Percentiles rank a stretch among this genome's conserved stretches.
Evolutionary conservation across 768 basidiomycete genomes (phyloP).

Genomic region (Rubroboletus satanas): DNA sequence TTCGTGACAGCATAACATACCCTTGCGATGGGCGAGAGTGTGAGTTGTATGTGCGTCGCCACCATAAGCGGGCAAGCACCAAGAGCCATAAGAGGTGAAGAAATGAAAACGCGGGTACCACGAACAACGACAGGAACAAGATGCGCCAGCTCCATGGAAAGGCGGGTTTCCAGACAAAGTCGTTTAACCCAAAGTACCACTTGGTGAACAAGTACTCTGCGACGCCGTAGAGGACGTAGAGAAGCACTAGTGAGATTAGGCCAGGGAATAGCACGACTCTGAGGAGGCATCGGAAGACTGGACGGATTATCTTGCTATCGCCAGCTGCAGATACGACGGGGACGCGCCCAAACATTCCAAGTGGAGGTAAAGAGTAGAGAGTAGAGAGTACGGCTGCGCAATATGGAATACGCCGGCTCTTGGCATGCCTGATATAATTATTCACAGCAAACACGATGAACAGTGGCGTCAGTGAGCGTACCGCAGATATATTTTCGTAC

Average conservation of each 20-base stretch:
- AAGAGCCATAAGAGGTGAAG: slow-evolving; percentile 9
- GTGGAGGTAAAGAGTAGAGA: not conserved
- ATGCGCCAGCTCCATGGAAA: slow-evolving; percentile 22
- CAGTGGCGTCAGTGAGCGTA: not conserved
- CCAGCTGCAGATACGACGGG: not conserved
- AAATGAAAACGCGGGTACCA: slow-evolving; percentile 9
- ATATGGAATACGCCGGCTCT: not conserved
- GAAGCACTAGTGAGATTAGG: not conserved
- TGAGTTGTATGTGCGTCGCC: not conserved
- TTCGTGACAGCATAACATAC: slow-evolving; percentile 10
- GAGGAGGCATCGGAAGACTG: not conserved
- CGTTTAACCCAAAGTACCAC: slow-evolving; percentile 3
- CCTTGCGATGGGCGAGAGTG: not conserved
- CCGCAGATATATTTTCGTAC: not conserved
- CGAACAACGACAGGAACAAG: slow-evolving; percentile 10
- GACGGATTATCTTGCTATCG: not conserved
- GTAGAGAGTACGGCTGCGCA: not conserved
- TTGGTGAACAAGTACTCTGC: slow-evolving; percentile 8
- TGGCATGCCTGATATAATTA: not conserved
- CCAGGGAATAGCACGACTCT: not conserved
- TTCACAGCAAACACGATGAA: not conserved
- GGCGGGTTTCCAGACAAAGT: slow-evolving; percentile 12
- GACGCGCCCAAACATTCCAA: not conserved
- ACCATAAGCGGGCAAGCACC: not conserved
- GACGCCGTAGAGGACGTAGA: slow-evolving; percentile 5